Evolutionary conservation across 139 green algal species (phyloP).

Genomic region (Tetraselmis striata): DNA sequence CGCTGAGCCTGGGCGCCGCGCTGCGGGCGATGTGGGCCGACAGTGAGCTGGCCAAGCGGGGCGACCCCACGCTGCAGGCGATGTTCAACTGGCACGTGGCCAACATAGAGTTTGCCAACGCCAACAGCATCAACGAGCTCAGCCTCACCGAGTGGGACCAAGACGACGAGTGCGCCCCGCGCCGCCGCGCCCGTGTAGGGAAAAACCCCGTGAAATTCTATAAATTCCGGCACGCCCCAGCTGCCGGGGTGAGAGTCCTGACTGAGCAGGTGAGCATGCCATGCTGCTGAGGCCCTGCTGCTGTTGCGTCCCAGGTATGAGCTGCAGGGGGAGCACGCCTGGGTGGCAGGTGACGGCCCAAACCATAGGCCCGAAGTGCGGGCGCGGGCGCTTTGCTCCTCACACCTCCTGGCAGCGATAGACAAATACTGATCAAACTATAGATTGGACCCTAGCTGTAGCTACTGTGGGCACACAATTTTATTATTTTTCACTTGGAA

Average conservation of each 20-base stretch:
- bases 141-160: constrained; percentile 85
- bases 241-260: no score
- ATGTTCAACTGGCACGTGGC: constrained; percentile 92
- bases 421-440: no score
- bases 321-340: constrained; percentile 50
- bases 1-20: constrained; percentile 46
- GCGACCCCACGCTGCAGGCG: neutral
- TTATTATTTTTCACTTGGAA: no score
- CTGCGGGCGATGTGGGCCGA: constrained; percentile 46
- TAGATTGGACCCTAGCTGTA: no score
- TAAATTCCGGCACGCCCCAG: no score
- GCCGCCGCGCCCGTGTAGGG: constrained; percentile 47
- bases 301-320: constrained; percentile 7
- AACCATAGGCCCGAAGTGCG: no score
- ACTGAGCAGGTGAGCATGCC: no score
- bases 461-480: no score
- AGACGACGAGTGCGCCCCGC: constrained; percentile 80
- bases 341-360: constrained; percentile 27
- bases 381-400: no score
- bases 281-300: constrained; percentile 12
- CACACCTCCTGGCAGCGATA: no score
- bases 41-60: neutral
- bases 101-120: constrained; percentile 97
- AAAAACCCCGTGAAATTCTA: no score
- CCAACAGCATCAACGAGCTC: constrained; percentile 41